Percentiles rank a stretch among this genome's conserved stretches.
Evolutionary conservation across 2,329 filamentous ascomycete species (phyloP).

Genomic region (Hysterium pulicare): DNA sequence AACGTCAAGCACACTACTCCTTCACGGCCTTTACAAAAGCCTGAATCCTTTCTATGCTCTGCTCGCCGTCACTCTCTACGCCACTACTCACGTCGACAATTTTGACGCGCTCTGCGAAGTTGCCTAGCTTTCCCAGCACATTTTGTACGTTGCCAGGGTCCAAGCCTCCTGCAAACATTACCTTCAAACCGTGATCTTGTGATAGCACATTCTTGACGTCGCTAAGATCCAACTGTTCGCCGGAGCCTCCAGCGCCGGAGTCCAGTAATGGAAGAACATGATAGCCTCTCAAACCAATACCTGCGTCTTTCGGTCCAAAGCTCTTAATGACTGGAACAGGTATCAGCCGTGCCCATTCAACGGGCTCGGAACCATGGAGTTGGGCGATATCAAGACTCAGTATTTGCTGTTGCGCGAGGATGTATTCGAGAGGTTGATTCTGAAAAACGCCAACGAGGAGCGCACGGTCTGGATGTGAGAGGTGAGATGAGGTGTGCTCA

Average conservation of each 20-base stretch:
- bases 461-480: constrained; percentile 58
- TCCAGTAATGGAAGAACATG: constrained; percentile 84
- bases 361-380: constrained; percentile 84
- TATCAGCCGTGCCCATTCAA: constrained; percentile 87
- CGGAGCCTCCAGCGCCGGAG: constrained; percentile 78
- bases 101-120: constrained; percentile 60
- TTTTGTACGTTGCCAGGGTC: constrained; percentile 73
- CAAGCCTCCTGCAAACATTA: constrained; percentile 83
- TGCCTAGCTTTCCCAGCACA: constrained; percentile 61
- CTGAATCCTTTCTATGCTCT: constrained; percentile 76
- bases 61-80: constrained; percentile 69
- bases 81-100: constrained; percentile 94
- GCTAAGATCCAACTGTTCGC: constrained; percentile 69
- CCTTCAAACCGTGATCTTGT: constrained; percentile 65
- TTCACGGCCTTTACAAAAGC: constrained; percentile 74
- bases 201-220: constrained; percentile 65
- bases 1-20: too few species aligned
- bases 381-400: constrained; percentile 86
- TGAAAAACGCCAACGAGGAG: constrained; percentile 91
- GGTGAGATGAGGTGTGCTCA: constrained; percentile 48
- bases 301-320: constrained; percentile 74
- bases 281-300: constrained; percentile 70
- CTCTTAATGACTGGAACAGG: constrained; percentile 87
- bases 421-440: constrained; percentile 79
- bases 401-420: constrained; percentile 72